Conservation (phyloP, 177 flowering plant genomes). For the Vitis hybrid region DNA sequence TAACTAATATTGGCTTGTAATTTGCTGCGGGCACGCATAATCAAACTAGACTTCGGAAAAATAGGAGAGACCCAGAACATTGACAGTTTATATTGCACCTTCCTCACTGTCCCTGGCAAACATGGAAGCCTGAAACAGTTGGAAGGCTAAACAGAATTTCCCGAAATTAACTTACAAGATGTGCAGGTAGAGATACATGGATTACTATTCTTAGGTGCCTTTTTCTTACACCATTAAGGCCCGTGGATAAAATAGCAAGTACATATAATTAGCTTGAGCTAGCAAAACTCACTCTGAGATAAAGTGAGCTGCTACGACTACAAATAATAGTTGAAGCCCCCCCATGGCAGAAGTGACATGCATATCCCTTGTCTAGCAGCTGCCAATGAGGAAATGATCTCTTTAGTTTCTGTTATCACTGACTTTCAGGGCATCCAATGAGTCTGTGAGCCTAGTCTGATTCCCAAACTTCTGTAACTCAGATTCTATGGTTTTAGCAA, state of each 20-base stretch:
- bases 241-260: background rate
- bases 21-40: too few relatives aligned
- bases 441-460: slow-evolving; percentile 34
- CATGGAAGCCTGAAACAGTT: too few relatives aligned
- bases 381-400: background rate
- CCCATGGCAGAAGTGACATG: background rate
- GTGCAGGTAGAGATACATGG: background rate
- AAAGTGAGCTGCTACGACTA: background rate
- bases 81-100: too few relatives aligned
- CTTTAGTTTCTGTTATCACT: slow-evolving; percentile 18
- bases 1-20: too few relatives aligned
- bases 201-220: background rate
- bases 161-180: background rate
- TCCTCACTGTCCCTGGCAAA: too few relatives aligned
- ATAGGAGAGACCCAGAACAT: too few relatives aligned
- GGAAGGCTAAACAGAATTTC: too few relatives aligned
- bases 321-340: background rate
- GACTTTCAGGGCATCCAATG: slow-evolving; percentile 30
- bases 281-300: background rate
- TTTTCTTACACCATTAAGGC: background rate
- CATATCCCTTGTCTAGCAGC: slow-evolving; percentile 3
- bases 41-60: too few relatives aligned
- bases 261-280: background rate
- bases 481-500: slow-evolving; percentile 63
- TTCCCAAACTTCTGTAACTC: slow-evolving; percentile 57